These are phyloP conservation scores for Triticum urartu DNA, from an alignment of 176 grass and related monocot genomes.

Conservation along the genomic window DNA sequence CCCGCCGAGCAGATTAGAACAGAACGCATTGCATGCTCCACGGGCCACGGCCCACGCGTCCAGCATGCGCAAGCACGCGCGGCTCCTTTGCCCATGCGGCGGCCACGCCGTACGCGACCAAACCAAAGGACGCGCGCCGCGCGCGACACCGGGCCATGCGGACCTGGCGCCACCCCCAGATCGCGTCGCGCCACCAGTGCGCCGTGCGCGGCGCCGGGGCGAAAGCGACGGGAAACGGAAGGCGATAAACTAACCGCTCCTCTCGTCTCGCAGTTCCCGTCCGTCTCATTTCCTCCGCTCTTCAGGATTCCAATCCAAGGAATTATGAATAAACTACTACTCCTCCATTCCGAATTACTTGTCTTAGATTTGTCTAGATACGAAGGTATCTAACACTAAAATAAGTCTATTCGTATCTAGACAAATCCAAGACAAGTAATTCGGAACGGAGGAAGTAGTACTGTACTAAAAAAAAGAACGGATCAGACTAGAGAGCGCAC, in stretches of 20 bases:
- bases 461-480: too few species aligned
- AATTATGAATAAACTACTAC: neutral
- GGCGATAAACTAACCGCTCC: neutral
- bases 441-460: too few species aligned
- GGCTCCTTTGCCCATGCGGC: neutral
- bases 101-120: constrained; percentile 9
- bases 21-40: too few species aligned
- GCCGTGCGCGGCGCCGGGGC: neutral
- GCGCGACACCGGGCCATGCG: neutral
- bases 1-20: neutral
- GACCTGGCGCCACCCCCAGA: neutral
- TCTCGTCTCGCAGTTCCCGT: neutral
- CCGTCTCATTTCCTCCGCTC: neutral
- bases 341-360: too few species aligned
- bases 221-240: neutral
- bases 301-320: neutral
- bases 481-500: too few species aligned
- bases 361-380: too few species aligned
- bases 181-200: neutral
- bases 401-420: too few species aligned
- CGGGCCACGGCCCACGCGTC: constrained; percentile 26
- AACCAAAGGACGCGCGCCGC: neutral
- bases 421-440: too few species aligned
- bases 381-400: too few species aligned
- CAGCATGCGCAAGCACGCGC: constrained; percentile 16